Percentiles rank a stretch among this genome's conserved stretches.
phyloP scores from a whole-genome alignment of 495 filamentous ascomycete genomes.

The Cercophora sp. region DNA sequence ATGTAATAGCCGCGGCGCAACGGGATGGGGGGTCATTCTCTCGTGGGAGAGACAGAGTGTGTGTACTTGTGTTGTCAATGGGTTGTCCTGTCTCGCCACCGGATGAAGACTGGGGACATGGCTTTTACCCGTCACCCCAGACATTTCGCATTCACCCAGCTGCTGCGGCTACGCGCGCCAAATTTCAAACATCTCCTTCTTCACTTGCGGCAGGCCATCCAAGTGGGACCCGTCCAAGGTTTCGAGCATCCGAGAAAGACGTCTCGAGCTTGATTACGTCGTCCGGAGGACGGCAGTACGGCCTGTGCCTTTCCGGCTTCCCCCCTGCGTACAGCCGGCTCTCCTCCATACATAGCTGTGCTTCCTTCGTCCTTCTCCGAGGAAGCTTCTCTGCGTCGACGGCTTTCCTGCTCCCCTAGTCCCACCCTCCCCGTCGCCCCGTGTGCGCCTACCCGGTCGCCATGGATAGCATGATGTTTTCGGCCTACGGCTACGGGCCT shows the following conservation, averaged over 20 bases:
- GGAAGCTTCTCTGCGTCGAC: conserved; percentile 11
- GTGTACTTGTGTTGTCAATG: neutral
- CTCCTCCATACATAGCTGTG: conserved; percentile 11
- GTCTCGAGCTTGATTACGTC: conserved; percentile 15
- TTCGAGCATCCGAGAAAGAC: conserved; percentile 1
- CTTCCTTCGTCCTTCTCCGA: conserved; percentile 9
- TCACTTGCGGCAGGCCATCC: conserved; percentile 16
- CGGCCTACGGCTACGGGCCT: conserved; percentile 16
- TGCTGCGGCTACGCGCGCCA: conserved; percentile 33
- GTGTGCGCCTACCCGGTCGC: conserved; percentile 8
- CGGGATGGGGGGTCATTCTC: conserved; percentile 4
- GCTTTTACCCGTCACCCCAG: conserved; percentile 33
- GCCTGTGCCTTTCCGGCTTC: conserved; percentile 13
- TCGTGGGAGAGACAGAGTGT: no score
- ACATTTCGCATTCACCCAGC: conserved; percentile 34
- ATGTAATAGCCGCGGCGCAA: conserved; percentile 15
- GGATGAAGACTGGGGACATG: conserved; percentile 25
- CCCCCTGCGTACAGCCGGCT: neutral
- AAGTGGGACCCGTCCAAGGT: conserved; percentile 10
- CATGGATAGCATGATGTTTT: conserved; percentile 26
- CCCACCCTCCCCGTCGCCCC: conserved; percentile 10
- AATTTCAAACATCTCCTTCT: conserved; percentile 21
- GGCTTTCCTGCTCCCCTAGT: conserved; percentile 10
- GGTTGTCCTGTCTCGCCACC: conserved; percentile 22
- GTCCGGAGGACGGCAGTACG: conserved; percentile 17